A percentile compares a stretch with the other conserved stretches of the same genome.
Conservation (phyloP, 306 rosid species). For the Rosa lucieae region DNA sequence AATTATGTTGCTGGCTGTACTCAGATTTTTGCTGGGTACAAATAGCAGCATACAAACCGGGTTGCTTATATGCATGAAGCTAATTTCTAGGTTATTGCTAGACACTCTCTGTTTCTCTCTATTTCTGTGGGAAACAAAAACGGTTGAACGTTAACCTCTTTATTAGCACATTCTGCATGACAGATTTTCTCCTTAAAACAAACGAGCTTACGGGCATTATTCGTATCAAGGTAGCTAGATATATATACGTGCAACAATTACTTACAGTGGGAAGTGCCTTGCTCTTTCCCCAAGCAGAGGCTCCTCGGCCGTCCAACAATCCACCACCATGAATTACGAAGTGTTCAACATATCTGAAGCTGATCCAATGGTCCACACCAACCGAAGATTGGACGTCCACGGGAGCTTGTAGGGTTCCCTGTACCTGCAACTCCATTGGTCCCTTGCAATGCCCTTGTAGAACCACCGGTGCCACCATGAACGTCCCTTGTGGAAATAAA, state of each 20-base stretch:
- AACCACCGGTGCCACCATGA: constrained; percentile 10
- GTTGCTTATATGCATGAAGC: too few species aligned
- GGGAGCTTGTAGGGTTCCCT: constrained; percentile 16
- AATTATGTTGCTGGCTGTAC: too few species aligned
- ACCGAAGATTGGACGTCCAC: background rate
- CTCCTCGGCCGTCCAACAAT: constrained; percentile 20
- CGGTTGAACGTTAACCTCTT: too few species aligned
- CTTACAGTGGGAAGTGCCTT: constrained; percentile 12
- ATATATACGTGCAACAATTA: background rate
- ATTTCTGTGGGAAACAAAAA: too few species aligned
- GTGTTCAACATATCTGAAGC: background rate
- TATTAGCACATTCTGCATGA: too few species aligned
- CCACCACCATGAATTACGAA: constrained; percentile 20
- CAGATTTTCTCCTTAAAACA: too few species aligned
- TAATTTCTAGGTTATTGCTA: too few species aligned
- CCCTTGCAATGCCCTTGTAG: constrained; percentile 31
- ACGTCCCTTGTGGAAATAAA: constrained; percentile 22
- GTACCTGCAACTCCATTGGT: background rate
- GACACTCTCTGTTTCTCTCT: too few species aligned
- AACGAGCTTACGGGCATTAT: background rate
- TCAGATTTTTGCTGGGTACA: too few species aligned
- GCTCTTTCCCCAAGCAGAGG: constrained; percentile 19
- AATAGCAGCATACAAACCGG: too few species aligned
- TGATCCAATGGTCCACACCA: constrained; percentile 16
- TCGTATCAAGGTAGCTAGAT: background rate